Base-by-base conservation (phyloP, 495 filamentous ascomycete species). In the Lichenothelia convexa region DNA sequence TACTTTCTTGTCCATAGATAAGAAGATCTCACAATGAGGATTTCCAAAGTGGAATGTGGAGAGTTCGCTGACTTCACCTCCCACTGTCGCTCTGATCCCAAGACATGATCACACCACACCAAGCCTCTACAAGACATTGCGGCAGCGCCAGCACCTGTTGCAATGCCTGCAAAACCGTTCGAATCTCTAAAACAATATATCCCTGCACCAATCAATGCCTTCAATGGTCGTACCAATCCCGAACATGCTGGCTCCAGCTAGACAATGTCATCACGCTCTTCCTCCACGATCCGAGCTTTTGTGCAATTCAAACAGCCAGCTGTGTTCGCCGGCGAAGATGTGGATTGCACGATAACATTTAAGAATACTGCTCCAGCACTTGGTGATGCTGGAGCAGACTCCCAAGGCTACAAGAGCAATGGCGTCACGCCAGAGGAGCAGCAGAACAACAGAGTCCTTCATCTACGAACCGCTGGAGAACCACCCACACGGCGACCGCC, bases 341-440 rank as follows among this genome's bases (percentile, higher is more conserved):
- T 95, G 47, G 78, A 86, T 59, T 93, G 89, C 58, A 83, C 71
- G 35, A 94, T 97, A 48, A 93, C 82, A 29, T 95, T 95, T 61
- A 87, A 79, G 59, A 97, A 97, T 51, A 68, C 85, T 41, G 71
- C 80, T 17, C 53, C 61, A 47, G 47, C 52, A 15, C 43, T 49
- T 22, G 50, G 57, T 48, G 35, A 46, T 42, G 42, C 59, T 51
- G 30, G 59, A 54, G 48, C 66, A 60, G 45, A 54, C 26, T 19
- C 42, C 8, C 38, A 41, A 30, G 16, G 38, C 30, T 29, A 45
- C 20, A 47, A 46, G 13, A 38, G 34, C 59, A 53, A 69, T 61
- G 55, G 51, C 36, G 46, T 45, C 33, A 19, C 43, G 20, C 30
- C 26, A 9, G 43, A 50, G 22, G 43, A 50, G 35, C 61, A 65